Base-by-base conservation (phyloP, 164 flowering plant genomes). In the Vitis rotundifolia region DNA sequence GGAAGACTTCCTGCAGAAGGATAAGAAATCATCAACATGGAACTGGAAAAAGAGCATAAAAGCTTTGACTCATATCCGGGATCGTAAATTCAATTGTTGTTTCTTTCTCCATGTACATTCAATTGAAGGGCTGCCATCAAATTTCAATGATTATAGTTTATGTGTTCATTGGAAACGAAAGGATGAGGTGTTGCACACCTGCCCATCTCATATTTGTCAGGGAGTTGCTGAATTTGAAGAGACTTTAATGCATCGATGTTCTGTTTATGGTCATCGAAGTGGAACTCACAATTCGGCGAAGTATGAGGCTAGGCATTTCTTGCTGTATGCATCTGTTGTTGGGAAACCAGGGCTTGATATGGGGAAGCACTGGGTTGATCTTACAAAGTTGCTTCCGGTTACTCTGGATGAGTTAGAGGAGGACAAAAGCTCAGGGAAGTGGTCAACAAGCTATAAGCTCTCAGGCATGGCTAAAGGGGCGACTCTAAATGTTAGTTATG, bases 11-110 rank as follows among this genome's bases (percentile, higher is more conserved):
- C 5, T 67, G 19, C 61, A 51, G 10, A 87, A 81, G 82, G 85
- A 86, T 9, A 88, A 83, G 75, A 89, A 84, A 69, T 78, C 86
- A 16, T 85, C 88, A 0, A 79, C 83, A 18, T 89, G 97, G 97
- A 88, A 79, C 49, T 93, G 97, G 98, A 91, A 89, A 78, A 91
- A 89, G 72, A 86, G 96, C 11, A 74, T 91, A 56, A 87, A 86
- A 72, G 91, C 91, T 58, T 73, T 93, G 15, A 68, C 90, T 29
- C 89, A 88, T 76, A 79, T 85, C 61, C 70, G 93, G 59, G 67
- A 83, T 71, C 83, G 83, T 18, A 78, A 86, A 51, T 91, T 87
- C 61, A 78, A 81, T 64, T 88, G 97, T 72, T 73, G 79, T 64
- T 93, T 93, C 82, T 83, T 82, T 70, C 84, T 91, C 15, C 89